Evolutionary conservation across 441 rosid species (phyloP).

Genomic region (Croton setiger): DNA sequence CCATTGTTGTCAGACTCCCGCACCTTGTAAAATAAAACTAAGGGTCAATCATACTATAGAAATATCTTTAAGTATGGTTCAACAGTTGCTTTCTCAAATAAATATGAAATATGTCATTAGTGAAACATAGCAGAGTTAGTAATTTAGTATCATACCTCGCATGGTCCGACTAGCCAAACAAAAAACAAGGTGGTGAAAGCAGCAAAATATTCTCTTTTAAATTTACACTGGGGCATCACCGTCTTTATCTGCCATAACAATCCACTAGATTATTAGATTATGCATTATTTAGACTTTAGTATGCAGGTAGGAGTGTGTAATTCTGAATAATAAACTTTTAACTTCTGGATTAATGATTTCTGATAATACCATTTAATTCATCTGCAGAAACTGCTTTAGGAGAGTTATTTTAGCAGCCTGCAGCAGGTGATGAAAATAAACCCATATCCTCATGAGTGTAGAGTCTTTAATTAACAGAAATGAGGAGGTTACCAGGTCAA

Average conservation of each 20-base stretch:
- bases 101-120: too few relatives aligned
- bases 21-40: conserved; percentile 42
- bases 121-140: too few relatives aligned
- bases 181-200: conserved; percentile 78
- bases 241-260: neutral
- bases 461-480: neutral
- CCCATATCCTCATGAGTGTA: neutral
- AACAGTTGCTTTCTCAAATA: too few relatives aligned
- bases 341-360: too few relatives aligned
- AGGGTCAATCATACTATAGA: neutral
- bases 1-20: conserved; percentile 79
- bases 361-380: too few relatives aligned
- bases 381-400: too few relatives aligned
- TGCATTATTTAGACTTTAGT: neutral
- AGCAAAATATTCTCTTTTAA: conserved; percentile 75
- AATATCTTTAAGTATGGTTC: neutral
- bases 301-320: neutral
- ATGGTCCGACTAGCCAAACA: conserved; percentile 82
- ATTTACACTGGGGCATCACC: conserved; percentile 55
- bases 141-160: conserved; percentile 81
- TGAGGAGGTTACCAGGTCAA: conserved; percentile 44
- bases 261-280: neutral
- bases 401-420: too few relatives aligned
- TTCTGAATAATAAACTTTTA: neutral
- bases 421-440: too few relatives aligned